Percentiles rank a stretch among this genome's conserved stretches.
These are phyloP conservation scores for Violaceomyces palustris DNA, from an alignment of 1,284 basidiomycete genomes.

Conservation along the genomic window DNA sequence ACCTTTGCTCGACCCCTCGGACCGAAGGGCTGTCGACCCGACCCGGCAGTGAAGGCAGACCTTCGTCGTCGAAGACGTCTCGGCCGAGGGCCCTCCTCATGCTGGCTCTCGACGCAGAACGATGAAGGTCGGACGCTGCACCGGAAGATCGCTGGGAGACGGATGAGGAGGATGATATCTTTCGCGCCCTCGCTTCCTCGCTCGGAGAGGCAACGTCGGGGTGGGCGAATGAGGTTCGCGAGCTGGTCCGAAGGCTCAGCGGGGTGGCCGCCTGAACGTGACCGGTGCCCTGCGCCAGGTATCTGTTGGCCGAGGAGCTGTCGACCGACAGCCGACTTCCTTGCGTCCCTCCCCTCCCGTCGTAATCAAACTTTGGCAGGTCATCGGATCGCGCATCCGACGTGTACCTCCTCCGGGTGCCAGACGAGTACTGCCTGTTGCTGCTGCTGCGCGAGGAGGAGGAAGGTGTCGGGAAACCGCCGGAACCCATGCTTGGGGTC, in stretches of 20 bases:
- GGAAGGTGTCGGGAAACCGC: background rate
- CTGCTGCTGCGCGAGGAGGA: background rate
- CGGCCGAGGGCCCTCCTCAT: slow-evolving; percentile 26
- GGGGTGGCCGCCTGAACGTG: slow-evolving; percentile 27
- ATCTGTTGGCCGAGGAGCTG: slow-evolving; percentile 16
- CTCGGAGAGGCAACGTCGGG: slow-evolving; percentile 22
- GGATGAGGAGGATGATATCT: slow-evolving; percentile 31
- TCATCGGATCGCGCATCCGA: slow-evolving; percentile 26
- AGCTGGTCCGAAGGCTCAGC: slow-evolving; percentile 7
- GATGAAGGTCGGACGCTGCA: slow-evolving; percentile 35
- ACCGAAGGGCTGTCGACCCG: background rate
- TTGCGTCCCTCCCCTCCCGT: slow-evolving; percentile 15
- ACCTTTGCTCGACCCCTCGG: no score
- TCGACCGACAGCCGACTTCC: slow-evolving; percentile 31
- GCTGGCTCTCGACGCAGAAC: slow-evolving; percentile 31
- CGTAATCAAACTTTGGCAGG: slow-evolving; percentile 5
- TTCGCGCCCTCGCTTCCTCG: slow-evolving; percentile 21
- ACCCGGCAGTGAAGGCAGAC: slow-evolving; percentile 1
- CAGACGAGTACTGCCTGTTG: no score
- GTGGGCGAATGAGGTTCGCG: slow-evolving; percentile 9
- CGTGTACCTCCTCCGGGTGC: slow-evolving; percentile 15
- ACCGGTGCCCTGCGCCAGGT: slow-evolving; percentile 12
- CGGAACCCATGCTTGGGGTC: no score
- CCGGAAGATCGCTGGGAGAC: slow-evolving; percentile 34
- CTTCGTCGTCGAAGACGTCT: slow-evolving; percentile 33